These are phyloP conservation scores for Wickerhamomyces subpelliculosus DNA, from an alignment of 805 yeast genomes.

Conservation along the genomic window DNA sequence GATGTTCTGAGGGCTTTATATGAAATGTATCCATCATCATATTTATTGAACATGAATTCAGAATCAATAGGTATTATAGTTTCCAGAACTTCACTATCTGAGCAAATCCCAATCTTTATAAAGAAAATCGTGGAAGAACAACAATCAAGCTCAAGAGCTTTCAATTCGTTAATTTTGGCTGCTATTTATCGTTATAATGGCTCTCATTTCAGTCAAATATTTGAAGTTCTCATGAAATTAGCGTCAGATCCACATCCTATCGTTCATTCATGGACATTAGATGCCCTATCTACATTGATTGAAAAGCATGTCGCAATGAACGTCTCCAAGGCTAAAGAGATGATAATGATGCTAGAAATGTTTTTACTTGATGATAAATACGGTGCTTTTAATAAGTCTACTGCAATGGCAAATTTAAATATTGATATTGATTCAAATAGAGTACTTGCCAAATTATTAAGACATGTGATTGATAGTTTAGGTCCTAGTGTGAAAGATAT, in stretches of 20 bases:
- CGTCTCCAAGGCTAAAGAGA: slow-evolving; percentile 32
- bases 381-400: slow-evolving; percentile 37
- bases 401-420: slow-evolving; percentile 43
- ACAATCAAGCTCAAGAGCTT: slow-evolving; percentile 60
- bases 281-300: slow-evolving; percentile 48
- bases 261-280: slow-evolving; percentile 69
- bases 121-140: slow-evolving; percentile 59
- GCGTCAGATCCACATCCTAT: slow-evolving; percentile 78
- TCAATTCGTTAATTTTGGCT: slow-evolving; percentile 43
- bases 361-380: slow-evolving; percentile 41
- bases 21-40: slow-evolving; percentile 11
- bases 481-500: slow-evolving; percentile 50
- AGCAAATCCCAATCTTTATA: slow-evolving; percentile 46
- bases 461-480: slow-evolving; percentile 38
- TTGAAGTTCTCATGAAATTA: slow-evolving; percentile 53
- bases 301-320: slow-evolving; percentile 47
- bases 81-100: slow-evolving; percentile 30
- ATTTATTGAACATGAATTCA: slow-evolving; percentile 41
- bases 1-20: slow-evolving; percentile 39
- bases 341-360: slow-evolving; percentile 33
- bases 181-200: slow-evolving; percentile 37
- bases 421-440: slow-evolving; percentile 37
- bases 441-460: slow-evolving; percentile 36
- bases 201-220: slow-evolving; percentile 36
- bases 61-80: slow-evolving; percentile 50